Evolutionary conservation across 2,329 filamentous ascomycete species (phyloP).

Genomic region (Xylariaceae sp.): DNA sequence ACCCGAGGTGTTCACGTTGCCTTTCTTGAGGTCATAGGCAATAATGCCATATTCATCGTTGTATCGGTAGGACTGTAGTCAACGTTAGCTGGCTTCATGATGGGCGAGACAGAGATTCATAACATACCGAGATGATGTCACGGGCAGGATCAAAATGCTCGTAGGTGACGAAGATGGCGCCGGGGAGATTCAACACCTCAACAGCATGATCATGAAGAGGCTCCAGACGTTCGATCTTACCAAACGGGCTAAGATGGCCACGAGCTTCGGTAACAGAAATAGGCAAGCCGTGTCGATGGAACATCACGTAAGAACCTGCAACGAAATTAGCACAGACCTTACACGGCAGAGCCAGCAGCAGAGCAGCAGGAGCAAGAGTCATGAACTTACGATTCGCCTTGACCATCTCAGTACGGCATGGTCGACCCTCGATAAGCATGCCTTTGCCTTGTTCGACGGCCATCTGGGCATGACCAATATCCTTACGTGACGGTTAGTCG

Average conservation of each 20-base stretch:
- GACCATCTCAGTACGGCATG: slow-evolving; percentile 55
- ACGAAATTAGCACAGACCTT: slow-evolving; percentile 21
- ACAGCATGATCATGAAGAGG: slow-evolving; percentile 33
- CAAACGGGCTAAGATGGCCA: slow-evolving; percentile 40
- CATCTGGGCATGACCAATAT: slow-evolving; percentile 42
- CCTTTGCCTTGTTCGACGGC: slow-evolving; percentile 47
- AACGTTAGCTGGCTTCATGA: slow-evolving; percentile 14
- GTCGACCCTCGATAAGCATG: slow-evolving; percentile 47
- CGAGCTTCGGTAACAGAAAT: slow-evolving; percentile 36
- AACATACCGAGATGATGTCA: slow-evolving; percentile 44
- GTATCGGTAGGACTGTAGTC: slow-evolving; percentile 32
- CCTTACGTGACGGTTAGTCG: slow-evolving; percentile 36
- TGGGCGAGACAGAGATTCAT: neutral
- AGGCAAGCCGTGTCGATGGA: slow-evolving; percentile 35
- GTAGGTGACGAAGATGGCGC: slow-evolving; percentile 45
- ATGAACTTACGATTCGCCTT: slow-evolving; percentile 50
- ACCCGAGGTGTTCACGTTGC: slow-evolving; percentile 21
- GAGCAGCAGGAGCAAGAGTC: neutral
- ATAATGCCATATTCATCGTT: slow-evolving; percentile 31
- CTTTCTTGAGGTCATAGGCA: slow-evolving; percentile 33
- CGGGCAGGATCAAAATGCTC: slow-evolving; percentile 46
- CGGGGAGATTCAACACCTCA: slow-evolving; percentile 30
- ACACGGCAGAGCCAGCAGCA: neutral
- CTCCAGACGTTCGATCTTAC: slow-evolving; percentile 39
- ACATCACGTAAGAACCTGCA: slow-evolving; percentile 48